Evolutionary conservation across 139 green algal species (phyloP), one percentile per base, ranked within the genome.

Genomic region (Micromonas pusilla): DNA sequence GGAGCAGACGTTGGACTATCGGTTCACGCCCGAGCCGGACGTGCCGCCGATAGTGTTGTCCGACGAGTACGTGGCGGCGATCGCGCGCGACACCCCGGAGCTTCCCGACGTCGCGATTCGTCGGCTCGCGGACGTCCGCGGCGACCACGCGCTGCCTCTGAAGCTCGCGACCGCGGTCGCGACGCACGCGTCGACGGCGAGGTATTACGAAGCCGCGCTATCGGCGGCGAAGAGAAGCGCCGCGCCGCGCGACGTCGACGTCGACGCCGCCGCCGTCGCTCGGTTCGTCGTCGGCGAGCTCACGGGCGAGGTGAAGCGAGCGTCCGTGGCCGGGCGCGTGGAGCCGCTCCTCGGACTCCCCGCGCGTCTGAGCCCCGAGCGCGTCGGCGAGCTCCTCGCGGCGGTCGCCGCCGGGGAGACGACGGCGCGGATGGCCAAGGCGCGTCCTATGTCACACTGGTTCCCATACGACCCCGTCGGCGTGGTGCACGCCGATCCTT

Each of bases 21-120:
- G 72, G 30, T 83, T 80, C 79, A 65, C 72, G 38, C 45, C 52
- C n/a, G 79, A 83, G 65, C 79, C 79, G 0, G 79, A 83, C 34
- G 30, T 83, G 21, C 73, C 73, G 21, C 66, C 73, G 1, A 16
- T 83, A 23, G 79, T 80, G 36, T n/a, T 75, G 5, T 57, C 66
- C 2, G 19, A 26, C 23, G 66, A 26, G 31, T 32, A 72, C 3
- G 33, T 72, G 31, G 66, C 52, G 31, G 30, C 33, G 30, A 52
- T 52, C 6, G 20, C 30, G 20, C 25, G 26, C 53, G 21, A 19
- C 1, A 52, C 53, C 1, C 16, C 30, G 28, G 66, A 72, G 26
- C 31, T 72, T 39, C 66, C 66, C 16, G 26, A 52, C 13, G 66
- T 34, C 19, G 66, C 66, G 66, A 30, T 53, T 1, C n/a, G n/a